A percentile compares a stretch with the other conserved stretches of the same genome.
phyloP scores from a whole-genome alignment of 108 stramenopile genomes.

The Cyclotella cryptica region DNA sequence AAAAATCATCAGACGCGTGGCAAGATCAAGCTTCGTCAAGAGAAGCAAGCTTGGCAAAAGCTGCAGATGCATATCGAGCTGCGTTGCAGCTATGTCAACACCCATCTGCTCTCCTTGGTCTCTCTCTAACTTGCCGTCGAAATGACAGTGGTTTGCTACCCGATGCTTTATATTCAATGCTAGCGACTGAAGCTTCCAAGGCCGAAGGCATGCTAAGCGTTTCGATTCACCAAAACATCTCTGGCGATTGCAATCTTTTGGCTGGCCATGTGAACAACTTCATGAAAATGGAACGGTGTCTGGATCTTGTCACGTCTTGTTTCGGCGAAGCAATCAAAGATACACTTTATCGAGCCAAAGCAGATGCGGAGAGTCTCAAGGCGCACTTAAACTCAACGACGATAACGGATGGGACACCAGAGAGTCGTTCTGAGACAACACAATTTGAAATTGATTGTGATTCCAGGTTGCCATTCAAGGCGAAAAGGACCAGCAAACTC shows the following conservation, averaged over 20 bases:
- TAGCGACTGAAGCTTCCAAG: constrained; percentile 37
- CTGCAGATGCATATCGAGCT: constrained; percentile 75
- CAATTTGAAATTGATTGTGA: constrained; percentile 31
- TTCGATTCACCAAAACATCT: constrained; percentile 33
- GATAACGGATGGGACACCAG: background rate
- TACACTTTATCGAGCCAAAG: background rate
- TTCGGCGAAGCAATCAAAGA: constrained; percentile 7
- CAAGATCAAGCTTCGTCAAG: constrained; percentile 5
- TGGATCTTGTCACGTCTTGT: background rate
- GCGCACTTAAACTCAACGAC: background rate
- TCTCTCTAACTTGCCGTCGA: constrained; percentile 56
- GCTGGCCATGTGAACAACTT: constrained; percentile 33
- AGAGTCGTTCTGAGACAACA: background rate
- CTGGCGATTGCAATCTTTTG: constrained; percentile 36
- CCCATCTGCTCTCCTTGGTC: constrained; percentile 63
- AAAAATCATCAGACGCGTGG: constrained; percentile 53
- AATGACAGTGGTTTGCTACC: background rate
- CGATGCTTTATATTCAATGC: constrained; percentile 27
- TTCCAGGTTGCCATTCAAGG: background rate
- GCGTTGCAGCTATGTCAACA: constrained; percentile 67
- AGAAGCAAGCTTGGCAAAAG: constrained; percentile 47
- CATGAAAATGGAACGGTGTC: constrained; percentile 30
- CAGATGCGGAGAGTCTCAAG: background rate
- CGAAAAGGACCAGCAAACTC: background rate
- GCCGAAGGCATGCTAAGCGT: constrained; percentile 26